A percentile compares a stretch with the other conserved stretches of the same genome.
Evolutionary conservation across 2,329 filamentous ascomycete genomes (phyloP).

Genomic region (Aspergillus fumigatiaffinis): DNA sequence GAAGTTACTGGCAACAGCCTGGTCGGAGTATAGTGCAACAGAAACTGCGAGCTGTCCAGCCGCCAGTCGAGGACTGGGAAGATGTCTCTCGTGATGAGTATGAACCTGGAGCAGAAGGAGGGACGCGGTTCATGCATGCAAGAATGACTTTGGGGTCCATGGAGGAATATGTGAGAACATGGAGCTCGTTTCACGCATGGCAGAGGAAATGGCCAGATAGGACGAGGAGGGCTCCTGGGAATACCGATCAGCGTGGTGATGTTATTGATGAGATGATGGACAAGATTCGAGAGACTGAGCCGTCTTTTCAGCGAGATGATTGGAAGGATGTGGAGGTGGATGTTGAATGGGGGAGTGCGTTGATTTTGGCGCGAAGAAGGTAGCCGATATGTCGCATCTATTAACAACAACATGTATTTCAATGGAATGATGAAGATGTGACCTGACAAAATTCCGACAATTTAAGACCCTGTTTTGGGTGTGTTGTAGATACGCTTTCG

Average conservation of each 20-base stretch:
- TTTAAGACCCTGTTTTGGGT: not conserved
- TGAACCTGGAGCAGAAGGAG: slow-evolving; percentile 43
- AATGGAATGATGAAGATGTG: not conserved
- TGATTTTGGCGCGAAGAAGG: not conserved
- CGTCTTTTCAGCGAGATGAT: not conserved
- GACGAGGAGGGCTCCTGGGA: not conserved
- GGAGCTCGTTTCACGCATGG: slow-evolving; percentile 59
- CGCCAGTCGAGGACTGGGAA: slow-evolving; percentile 51
- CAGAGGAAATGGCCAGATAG: slow-evolving; percentile 18
- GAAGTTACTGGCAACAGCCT: slow-evolving; percentile 56
- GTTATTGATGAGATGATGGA: not conserved
- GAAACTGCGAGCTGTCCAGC: slow-evolving; percentile 49
- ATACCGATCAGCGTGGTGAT: not conserved
- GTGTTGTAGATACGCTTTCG: not conserved
- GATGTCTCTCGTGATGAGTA: slow-evolving; percentile 54
- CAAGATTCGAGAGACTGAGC: not conserved
- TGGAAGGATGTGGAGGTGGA: not conserved
- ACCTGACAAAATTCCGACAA: not conserved
- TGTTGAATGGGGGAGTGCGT: not conserved
- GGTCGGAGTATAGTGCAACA: slow-evolving; percentile 54
- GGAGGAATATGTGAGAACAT: slow-evolving; percentile 60
- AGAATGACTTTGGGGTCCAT: slow-evolving; percentile 54
- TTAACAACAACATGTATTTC: not conserved
- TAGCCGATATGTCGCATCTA: not conserved
- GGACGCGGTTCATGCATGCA: slow-evolving; percentile 51